phyloP scores from a whole-genome alignment of 305 asterid species.

The Solanum hybrid region DNA sequence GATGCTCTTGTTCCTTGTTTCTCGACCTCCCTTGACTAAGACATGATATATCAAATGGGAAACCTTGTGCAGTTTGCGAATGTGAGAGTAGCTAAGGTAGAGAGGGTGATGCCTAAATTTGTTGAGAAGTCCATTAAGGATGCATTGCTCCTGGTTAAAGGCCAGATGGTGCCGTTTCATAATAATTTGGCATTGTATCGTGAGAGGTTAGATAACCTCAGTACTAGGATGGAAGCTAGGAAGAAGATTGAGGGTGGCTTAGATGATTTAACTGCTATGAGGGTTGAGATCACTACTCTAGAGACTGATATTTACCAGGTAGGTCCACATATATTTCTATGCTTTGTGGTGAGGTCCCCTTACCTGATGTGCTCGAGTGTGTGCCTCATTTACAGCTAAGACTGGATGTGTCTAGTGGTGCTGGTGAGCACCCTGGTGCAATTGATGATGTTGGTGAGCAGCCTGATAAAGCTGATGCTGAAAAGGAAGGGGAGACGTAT shows the following conservation, averaged over 20 bases:
- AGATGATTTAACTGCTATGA: no score
- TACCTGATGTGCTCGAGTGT: background rate
- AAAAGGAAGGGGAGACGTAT: background rate
- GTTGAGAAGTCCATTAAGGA: background rate
- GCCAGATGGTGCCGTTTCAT: fast-evolving
- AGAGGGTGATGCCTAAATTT: background rate
- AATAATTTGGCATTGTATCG: background rate
- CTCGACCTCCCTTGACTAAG: background rate
- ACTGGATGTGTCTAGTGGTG: background rate
- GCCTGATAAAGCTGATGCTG: background rate
- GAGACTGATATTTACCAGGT: background rate
- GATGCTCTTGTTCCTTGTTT: background rate
- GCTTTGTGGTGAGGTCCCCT: background rate
- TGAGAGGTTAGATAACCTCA: background rate
- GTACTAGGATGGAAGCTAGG: background rate
- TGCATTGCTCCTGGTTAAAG: background rate
- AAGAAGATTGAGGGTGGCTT: background rate
- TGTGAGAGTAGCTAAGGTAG: background rate
- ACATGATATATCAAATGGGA: background rate
- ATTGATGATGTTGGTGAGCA: background rate
- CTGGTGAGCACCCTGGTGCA: background rate
- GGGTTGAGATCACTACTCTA: background rate
- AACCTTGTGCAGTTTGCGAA: background rate
- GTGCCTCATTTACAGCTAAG: background rate
- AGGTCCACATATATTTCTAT: no score